phyloP scores from a whole-genome alignment of 2,329 filamentous ascomycete species.

The Aureobasidium namibiae region DNA sequence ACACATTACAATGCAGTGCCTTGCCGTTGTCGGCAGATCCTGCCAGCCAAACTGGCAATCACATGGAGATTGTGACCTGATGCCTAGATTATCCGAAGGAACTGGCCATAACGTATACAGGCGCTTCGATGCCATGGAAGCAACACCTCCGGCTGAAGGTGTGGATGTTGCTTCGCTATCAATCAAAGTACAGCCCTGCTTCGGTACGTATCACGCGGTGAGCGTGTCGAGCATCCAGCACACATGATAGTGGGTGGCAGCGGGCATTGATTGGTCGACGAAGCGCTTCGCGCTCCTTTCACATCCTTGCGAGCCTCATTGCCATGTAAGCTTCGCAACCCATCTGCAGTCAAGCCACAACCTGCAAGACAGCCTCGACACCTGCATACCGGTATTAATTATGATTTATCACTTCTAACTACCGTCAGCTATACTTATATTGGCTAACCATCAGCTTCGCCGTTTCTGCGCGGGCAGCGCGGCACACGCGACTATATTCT shows the following conservation, averaged over 20 bases:
- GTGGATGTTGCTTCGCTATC: not conserved
- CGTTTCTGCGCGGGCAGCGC: not conserved
- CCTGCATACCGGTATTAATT: not conserved
- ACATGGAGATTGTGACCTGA: not conserved
- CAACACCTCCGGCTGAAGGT: not conserved
- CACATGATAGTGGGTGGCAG: not conserved
- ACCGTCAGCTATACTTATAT: not conserved
- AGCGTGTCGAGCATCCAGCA: not conserved
- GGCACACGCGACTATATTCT: not conserved
- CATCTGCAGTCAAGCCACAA: not conserved
- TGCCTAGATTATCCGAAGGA: not conserved
- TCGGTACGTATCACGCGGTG: not conserved
- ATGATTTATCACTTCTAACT: not conserved
- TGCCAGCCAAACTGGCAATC: no score
- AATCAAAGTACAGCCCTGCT: not conserved
- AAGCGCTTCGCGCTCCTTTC: not conserved
- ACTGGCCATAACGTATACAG: not conserved
- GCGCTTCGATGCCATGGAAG: not conserved
- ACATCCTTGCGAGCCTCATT: not conserved
- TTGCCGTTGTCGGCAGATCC: not conserved
- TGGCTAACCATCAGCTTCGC: not conserved
- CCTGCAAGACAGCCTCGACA: not conserved
- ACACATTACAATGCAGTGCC: not conserved
- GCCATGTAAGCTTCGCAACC: not conserved
- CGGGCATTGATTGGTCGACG: not conserved